Evolutionary conservation across 2,329 filamentous ascomycete genomes (phyloP).

Genomic region (Fusarium tanahbumbuense): DNA sequence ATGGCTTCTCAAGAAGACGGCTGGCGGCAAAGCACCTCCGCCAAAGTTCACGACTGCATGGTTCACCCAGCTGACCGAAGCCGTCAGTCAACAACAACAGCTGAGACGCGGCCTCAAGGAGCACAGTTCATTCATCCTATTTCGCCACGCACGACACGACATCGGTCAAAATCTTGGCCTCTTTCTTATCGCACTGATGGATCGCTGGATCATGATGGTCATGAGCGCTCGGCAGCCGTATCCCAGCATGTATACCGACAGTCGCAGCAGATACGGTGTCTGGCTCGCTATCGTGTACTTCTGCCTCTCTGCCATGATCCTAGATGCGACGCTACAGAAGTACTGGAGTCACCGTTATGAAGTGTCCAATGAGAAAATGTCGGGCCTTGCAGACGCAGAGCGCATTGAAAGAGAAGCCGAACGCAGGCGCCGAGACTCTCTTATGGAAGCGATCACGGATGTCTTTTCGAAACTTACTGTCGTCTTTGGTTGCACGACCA

Average conservation of each 20-base stretch:
- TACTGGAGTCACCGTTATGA: constrained; percentile 26
- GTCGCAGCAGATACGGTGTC: constrained; percentile 27
- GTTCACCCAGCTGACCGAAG: constrained; percentile 32
- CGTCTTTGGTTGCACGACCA: background rate
- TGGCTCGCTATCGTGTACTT: constrained; percentile 37
- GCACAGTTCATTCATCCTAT: constrained; percentile 28
- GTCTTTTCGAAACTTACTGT: background rate
- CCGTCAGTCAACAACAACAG: constrained; percentile 21
- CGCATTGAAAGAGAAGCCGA: background rate
- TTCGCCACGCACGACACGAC: constrained; percentile 30
- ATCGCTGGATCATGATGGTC: constrained; percentile 38
- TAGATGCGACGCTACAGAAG: constrained; percentile 30
- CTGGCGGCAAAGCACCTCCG: background rate
- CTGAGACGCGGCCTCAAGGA: constrained; percentile 31
- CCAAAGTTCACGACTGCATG: constrained; percentile 31
- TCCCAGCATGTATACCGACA: constrained; percentile 32
- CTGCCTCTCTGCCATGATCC: constrained; percentile 29
- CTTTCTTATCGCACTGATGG: constrained; percentile 34
- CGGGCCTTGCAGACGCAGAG: constrained; percentile 1
- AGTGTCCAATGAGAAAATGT: constrained; percentile 17
- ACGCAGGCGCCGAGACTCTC: background rate
- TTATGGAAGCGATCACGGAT: background rate
- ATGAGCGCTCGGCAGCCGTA: constrained; percentile 34
- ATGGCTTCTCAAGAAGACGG: constrained; percentile 34
- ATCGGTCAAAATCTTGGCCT: constrained; percentile 35